These are phyloP conservation scores for Dendryphion nanum DNA, from an alignment of 2,329 filamentous ascomycete species.

Conservation along the genomic window DNA sequence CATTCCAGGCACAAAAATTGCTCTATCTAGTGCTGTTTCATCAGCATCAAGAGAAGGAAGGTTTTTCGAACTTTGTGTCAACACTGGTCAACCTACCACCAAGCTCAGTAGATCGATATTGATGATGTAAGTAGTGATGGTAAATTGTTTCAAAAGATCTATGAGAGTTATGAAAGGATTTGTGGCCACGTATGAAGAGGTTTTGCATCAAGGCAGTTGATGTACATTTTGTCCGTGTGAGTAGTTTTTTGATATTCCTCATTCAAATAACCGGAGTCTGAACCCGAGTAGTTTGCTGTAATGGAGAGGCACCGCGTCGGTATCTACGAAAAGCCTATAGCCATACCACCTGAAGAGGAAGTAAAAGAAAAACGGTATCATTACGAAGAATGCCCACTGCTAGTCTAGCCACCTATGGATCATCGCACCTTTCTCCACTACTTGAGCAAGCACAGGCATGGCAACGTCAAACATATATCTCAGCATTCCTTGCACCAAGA, in stretches of 20 bases:
- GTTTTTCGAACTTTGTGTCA: slow-evolving; percentile 1
- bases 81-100: neutral
- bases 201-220: slow-evolving; percentile 2
- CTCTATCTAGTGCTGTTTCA: no score
- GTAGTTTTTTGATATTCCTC: no score
- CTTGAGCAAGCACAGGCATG: slow-evolving; percentile 6
- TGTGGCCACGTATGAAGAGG: neutral
- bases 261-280: no score
- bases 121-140: neutral
- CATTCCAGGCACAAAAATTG: no score
- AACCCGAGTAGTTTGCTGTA: no score
- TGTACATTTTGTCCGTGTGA: slow-evolving; percentile 5
- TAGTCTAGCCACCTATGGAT: slow-evolving; percentile 2
- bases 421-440: slow-evolving; percentile 7
- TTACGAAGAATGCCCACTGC: slow-evolving; percentile 3
- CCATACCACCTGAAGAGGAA: slow-evolving; percentile 1
- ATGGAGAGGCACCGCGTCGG: slow-evolving; percentile 3
- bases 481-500: neutral
- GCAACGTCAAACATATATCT: no score
- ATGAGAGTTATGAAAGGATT: neutral
- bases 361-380: slow-evolving; percentile 2
- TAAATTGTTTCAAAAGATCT: neutral
- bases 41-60: no score
- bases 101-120: neutral
- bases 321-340: slow-evolving; percentile 2